Evolutionary conservation across 495 filamentous ascomycete species (phyloP).

Genomic region (Penicillium dipodomyicola): DNA sequence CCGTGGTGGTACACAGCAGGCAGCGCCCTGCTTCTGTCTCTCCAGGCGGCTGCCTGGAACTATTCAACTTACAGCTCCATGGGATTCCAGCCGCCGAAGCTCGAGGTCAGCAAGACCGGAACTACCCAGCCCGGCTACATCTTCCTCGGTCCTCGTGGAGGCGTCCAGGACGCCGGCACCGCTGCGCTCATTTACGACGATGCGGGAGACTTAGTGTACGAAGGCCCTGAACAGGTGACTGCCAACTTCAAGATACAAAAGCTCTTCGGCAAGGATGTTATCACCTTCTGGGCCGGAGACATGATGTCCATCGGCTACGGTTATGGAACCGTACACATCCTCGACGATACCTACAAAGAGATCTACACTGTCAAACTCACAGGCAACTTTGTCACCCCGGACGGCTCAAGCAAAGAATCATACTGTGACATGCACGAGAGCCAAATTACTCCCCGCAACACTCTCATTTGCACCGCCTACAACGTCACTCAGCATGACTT

Average conservation of each 20-base stretch:
- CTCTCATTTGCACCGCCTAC: conserved; percentile 55
- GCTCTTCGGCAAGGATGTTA: conserved; percentile 31
- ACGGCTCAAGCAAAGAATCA: conserved; percentile 26
- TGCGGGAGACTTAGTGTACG: conserved; percentile 34
- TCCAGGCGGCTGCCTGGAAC: conserved; percentile 29
- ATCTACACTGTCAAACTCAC: conserved; percentile 36
- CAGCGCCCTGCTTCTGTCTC: conserved; percentile 28
- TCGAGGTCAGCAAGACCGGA: conserved; percentile 33
- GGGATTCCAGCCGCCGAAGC: conserved; percentile 29
- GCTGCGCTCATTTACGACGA: conserved; percentile 40
- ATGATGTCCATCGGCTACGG: conserved; percentile 35
- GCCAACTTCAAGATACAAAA: conserved; percentile 38
- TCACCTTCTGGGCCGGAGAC: conserved; percentile 40
- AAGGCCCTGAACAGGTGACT: conserved; percentile 34
- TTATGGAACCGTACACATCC: conserved; percentile 37
- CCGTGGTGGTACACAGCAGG: conserved; percentile 23
- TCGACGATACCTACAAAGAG: conserved; percentile 40
- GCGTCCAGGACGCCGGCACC: conserved; percentile 24
- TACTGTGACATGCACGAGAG: conserved; percentile 51
- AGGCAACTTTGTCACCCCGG: conserved; percentile 30
- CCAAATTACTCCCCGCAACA: conserved; percentile 46
- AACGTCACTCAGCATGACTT: conserved; percentile 50
- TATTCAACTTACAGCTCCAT: conserved; percentile 29
- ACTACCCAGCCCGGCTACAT: conserved; percentile 34
- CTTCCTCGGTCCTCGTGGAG: conserved; percentile 37